Evolutionary conservation across 768 basidiomycete genomes (phyloP).

Genomic region (Tulasnella sp.): DNA sequence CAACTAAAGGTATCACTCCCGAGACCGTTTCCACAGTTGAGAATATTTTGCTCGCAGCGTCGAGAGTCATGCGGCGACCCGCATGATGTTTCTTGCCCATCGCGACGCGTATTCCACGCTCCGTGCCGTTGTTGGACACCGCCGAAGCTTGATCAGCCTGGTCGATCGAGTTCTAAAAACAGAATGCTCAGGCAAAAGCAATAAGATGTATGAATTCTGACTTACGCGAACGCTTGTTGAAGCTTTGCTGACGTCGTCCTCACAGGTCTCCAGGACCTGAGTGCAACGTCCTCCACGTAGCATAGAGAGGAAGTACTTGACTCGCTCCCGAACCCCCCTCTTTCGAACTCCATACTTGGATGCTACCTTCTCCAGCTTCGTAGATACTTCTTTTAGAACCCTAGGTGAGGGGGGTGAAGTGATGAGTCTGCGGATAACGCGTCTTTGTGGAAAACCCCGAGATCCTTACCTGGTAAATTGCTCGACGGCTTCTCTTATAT

Average conservation of each 20-base stretch:
- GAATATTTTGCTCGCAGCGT: not conserved
- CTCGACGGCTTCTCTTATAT: not conserved
- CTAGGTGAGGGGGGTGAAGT: not conserved
- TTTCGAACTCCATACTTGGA: not conserved
- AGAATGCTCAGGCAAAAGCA: not conserved
- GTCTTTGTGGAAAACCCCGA: too few species aligned
- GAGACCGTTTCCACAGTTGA: not conserved
- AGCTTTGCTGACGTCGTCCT: not conserved
- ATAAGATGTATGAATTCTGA: not conserved
- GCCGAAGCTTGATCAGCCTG: not conserved
- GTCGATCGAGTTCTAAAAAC: not conserved
- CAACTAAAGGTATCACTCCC: not conserved
- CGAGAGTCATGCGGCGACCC: not conserved
- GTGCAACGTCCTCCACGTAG: not conserved
- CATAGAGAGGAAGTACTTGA: not conserved
- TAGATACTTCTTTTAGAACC: not conserved
- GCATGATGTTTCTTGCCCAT: not conserved
- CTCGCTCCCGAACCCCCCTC: not conserved
- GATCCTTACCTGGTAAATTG: not conserved
- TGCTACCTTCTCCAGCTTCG: not conserved
- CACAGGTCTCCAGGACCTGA: not conserved
- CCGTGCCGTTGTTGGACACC: not conserved
- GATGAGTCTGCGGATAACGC: too few species aligned
- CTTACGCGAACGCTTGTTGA: not conserved
- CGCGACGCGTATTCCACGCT: not conserved